Percentiles rank a stretch among this genome's conserved stretches.
Conservation (phyloP, 2,329 filamentous ascomycete species). For the Microcyclospora tardicrescens region DNA sequence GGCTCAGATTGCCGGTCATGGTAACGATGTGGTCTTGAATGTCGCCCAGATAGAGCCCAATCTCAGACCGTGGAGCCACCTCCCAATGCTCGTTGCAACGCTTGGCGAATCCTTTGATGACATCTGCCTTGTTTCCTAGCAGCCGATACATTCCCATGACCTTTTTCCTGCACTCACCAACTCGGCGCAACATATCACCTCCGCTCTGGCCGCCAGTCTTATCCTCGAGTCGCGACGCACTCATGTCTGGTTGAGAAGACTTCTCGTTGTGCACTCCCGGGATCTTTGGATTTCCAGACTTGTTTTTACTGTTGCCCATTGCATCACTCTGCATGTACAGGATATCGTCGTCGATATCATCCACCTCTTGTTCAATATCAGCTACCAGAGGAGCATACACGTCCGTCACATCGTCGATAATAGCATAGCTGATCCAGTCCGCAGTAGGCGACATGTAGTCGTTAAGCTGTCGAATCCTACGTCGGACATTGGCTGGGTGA, state of each 20-base stretch:
- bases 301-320: slow-evolving; percentile 22
- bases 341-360: slow-evolving; percentile 90
- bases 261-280: slow-evolving; percentile 26
- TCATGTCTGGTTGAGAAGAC: slow-evolving; percentile 15
- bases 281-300: slow-evolving; percentile 10
- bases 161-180: slow-evolving; percentile 90
- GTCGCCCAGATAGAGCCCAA: slow-evolving; percentile 93
- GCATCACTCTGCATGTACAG: slow-evolving; percentile 52
- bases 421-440: slow-evolving; percentile 96
- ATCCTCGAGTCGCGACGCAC: slow-evolving; percentile 19
- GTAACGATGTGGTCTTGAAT: slow-evolving; percentile 99
- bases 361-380: slow-evolving; percentile 87
- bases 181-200: slow-evolving; percentile 77
- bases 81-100: slow-evolving; percentile 97
- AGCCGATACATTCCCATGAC: slow-evolving; percentile 93
- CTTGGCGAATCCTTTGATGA: slow-evolving; percentile 98
- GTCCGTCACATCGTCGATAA: slow-evolving; percentile 97
- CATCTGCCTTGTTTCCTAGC: slow-evolving; percentile 92
- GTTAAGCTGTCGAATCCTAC: slow-evolving; percentile 80
- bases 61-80: slow-evolving; percentile 85
- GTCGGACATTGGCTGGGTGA: slow-evolving; percentile 88
- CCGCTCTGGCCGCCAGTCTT: slow-evolving; percentile 34
- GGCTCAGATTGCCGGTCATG: slow-evolving; percentile 90
- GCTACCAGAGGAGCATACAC: slow-evolving; percentile 88
- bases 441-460: slow-evolving; percentile 88